Conservation (phyloP, 352 stramenopile species). For the Hyaloperonospora brassicae region DNA sequence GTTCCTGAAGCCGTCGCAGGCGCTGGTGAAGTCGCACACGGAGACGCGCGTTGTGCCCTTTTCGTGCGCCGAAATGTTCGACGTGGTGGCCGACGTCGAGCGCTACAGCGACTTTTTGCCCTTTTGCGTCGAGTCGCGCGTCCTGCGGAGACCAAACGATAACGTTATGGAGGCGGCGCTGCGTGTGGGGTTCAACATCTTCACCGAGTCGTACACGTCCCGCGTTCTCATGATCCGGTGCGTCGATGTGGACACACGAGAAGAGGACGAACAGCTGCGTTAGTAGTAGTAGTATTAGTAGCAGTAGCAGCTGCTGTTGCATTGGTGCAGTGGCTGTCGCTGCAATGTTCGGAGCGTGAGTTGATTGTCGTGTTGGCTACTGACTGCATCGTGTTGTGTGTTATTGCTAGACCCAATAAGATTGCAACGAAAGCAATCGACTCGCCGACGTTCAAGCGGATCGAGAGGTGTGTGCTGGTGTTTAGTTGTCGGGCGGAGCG, state of each 20-base stretch:
- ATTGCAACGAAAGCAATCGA: slow-evolving; percentile 71
- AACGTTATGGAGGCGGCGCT: slow-evolving; percentile 77
- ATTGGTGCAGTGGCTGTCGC: not conserved
- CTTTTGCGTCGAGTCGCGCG: slow-evolving; percentile 72
- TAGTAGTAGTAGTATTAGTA: too few relatives aligned
- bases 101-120: slow-evolving; percentile 70
- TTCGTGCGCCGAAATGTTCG: slow-evolving; percentile 68
- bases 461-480: slow-evolving; percentile 54
- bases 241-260: too few relatives aligned
- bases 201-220: slow-evolving; percentile 79
- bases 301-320: too few relatives aligned
- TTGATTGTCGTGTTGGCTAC: not conserved
- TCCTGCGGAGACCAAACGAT: slow-evolving; percentile 57
- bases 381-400: not conserved
- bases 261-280: too few relatives aligned
- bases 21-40: slow-evolving; percentile 60
- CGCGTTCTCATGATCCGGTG: slow-evolving; percentile 70
- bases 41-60: slow-evolving; percentile 75
- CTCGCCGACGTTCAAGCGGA: slow-evolving; percentile 80
- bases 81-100: slow-evolving; percentile 68
- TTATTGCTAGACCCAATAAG: slow-evolving; percentile 43
- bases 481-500: not conserved
- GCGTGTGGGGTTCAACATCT: slow-evolving; percentile 71
- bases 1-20: slow-evolving; percentile 40
- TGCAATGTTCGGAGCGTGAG: too few relatives aligned